Evolutionary conservation across 768 basidiomycete species (phyloP), one percentile per base, ranked within the genome.

Genomic region (Suillus sp.): DNA sequence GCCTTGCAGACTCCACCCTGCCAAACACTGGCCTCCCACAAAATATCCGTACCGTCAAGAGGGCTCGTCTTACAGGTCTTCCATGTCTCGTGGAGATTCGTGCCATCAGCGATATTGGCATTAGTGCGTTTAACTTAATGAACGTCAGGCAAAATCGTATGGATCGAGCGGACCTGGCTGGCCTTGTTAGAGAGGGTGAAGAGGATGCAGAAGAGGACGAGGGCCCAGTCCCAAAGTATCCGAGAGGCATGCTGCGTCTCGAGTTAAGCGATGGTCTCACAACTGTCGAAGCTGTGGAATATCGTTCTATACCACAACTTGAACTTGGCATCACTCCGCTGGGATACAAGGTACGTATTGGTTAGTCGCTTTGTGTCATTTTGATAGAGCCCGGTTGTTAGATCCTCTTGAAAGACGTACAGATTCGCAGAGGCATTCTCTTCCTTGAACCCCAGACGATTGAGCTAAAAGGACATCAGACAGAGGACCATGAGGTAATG

Each of bases 141-240:
- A 91, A 91, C 67, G 83, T 85, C 27, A 82, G 90, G 25, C 80
- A 86, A 60, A 85, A 86, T 14, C 81, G 93, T 38, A 77, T 84
- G 60, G 84, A 86, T 54, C 82, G 86, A 9, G 88, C 78, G 20
- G 84, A 84, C 61, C 82, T 35, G 80, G 79, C 42, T 61, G 75
- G 11, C 71, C 75, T 70, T 59, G 80, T 45, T 77, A 75, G 16
- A 75, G 82, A 81, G 16, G 86, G 86, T 65, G 77, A 78, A 16
- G 76, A 79, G 25, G 85, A 84, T 37, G 85, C 85, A 64, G 78
- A 81, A 38, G 78, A 84, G 48, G 88, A 86, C 45, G 89, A 88
- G 72, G 91, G 89, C 0, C 89, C 89, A 0, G 82, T 94, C 59
- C 94, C 93, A 3, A 88, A 83, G 62, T 98, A 94, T 74, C 87